Evolutionary conservation across 305 asterid genomes (phyloP).

Genomic region (Solanum hybrid): DNA sequence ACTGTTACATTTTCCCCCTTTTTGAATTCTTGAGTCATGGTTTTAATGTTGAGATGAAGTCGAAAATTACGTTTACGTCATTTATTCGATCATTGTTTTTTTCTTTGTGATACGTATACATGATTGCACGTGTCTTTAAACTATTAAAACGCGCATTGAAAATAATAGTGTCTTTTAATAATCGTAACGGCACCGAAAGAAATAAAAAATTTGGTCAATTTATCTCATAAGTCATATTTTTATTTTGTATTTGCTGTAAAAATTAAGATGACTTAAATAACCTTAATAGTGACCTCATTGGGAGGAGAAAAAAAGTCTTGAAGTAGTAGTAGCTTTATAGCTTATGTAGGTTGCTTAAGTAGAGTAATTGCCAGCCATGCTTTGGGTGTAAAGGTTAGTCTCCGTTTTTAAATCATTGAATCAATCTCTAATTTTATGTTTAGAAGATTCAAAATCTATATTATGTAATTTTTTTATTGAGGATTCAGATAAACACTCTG

Average conservation of each 20-base stretch:
- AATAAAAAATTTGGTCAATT: not conserved
- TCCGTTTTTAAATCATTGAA: not conserved
- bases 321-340: not conserved
- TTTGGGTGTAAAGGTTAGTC: not conserved
- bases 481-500: not conserved
- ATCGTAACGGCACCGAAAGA: not conserved
- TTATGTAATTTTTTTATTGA: not conserved
- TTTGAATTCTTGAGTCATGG: not conserved
- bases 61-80: not conserved
- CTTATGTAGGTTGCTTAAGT: not conserved
- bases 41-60: not conserved
- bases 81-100: not conserved
- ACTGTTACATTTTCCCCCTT: not conserved
- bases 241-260: not conserved
- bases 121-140: not conserved
- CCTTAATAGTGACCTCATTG: not conserved
- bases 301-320: not conserved
- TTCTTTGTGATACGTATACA: not conserved
- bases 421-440: not conserved
- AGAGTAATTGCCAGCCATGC: slow-evolving; percentile 6
- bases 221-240: not conserved
- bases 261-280: not conserved
- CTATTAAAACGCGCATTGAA: not conserved
- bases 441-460: not conserved
- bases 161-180: no score